Base-by-base conservation (phyloP, 2,329 filamentous ascomycete genomes). In the Scedosporium boydii region DNA sequence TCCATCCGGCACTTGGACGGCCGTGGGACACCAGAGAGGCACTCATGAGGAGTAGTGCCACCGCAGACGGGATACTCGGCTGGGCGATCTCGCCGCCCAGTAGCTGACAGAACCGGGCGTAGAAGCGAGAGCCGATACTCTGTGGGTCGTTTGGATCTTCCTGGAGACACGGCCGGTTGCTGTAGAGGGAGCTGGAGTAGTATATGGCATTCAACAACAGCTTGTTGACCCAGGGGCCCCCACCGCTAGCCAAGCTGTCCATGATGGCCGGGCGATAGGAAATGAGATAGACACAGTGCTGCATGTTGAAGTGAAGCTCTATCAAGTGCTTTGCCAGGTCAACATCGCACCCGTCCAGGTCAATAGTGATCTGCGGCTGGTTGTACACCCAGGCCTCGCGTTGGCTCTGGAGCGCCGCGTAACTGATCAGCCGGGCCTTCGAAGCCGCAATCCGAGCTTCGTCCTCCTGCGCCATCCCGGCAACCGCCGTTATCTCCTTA, bases 151-250 rank as follows among this genome's bases (percentile, higher is more conserved):
- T 65, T 0, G 73, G 72, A 41, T 73, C 70, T 18, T 70, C 66
- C 3, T 71, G 71, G 6, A 77, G 68, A 16, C 71, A 72, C 0
- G 69, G 64, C 1, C 74, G 69, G 62, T 76, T 72, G 62, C 75
- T 77, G 56, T 75, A 76, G 1, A 76, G 70, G 4, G 70, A 71
- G 2, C 72, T 74, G 9, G 72, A 74, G 56, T 72, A 76, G 66
- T 75, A 78, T 9, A 78, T 76, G 16, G 74, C 72, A 63, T 76
- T 76, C 14, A 76, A 67, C 0, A 76, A 66, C 3, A 76, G 68
- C 60, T 75, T 75, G 29, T 75, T 76, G 9, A 69, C 68, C 34
- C 71, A 76, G 1, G 70, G 71, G 1, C 74, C 74, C n/a, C 69
- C 68, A 0, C 70, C 70, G 21, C 69, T 73, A 1, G 68, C 67